Evolutionary conservation across 2,329 filamentous ascomycete species (phyloP).

Genomic region (Ophiocordyceps camponoti-rufipedis): DNA sequence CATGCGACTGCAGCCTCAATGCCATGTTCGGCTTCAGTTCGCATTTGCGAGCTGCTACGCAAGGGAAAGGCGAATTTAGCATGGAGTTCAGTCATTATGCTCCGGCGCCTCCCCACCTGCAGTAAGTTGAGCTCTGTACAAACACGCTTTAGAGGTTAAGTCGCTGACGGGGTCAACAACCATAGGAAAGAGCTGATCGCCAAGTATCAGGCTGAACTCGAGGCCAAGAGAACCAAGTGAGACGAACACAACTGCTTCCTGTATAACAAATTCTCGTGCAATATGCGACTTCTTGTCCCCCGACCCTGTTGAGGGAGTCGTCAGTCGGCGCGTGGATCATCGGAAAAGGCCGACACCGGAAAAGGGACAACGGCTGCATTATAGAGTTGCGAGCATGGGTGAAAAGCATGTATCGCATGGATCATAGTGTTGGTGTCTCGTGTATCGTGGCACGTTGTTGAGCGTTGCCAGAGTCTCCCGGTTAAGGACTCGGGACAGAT

Average conservation of each 20-base stretch:
- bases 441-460: no score
- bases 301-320: no score
- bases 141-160: neutral
- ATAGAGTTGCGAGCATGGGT: no score
- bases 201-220: slow-evolving; percentile 40
- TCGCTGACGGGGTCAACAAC: slow-evolving; percentile 4
- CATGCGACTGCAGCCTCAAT: slow-evolving; percentile 84
- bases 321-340: no score
- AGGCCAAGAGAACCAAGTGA: slow-evolving; percentile 37
- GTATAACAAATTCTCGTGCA: no score
- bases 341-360: no score
- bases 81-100: slow-evolving; percentile 99
- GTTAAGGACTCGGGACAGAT: no score
- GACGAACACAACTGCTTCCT: neutral
- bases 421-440: no score
- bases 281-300: no score
- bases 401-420: no score
- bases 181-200: slow-evolving; percentile 38
- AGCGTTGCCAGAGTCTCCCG: no score
- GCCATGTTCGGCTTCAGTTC: slow-evolving; percentile 96
- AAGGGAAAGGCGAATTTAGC: slow-evolving; percentile 95
- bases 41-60: slow-evolving; percentile 78
- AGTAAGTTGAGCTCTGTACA: slow-evolving; percentile 37
- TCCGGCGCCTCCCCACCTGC: slow-evolving; percentile 68
- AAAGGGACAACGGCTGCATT: no score